These are phyloP conservation scores for Cystofilobasidium macerans DNA, from an alignment of 768 basidiomycete species.

Conservation along the genomic window DNA sequence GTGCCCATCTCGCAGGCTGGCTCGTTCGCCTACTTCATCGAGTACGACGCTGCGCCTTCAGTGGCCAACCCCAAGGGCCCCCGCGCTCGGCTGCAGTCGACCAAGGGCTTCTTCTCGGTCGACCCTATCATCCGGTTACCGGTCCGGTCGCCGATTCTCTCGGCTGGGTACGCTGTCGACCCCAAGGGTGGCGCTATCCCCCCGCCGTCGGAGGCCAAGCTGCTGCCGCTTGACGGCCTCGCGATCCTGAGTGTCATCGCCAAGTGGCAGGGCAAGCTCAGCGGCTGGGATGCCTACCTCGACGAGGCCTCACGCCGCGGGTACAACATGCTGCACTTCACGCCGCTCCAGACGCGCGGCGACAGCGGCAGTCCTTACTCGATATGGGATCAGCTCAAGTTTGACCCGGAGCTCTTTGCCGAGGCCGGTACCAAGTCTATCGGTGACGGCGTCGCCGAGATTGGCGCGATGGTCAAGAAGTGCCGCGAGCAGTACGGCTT, in stretches of 20 bases:
- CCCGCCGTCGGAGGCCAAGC: neutral
- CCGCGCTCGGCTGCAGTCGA: constrained; percentile 60
- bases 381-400: constrained; percentile 72
- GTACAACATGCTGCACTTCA: constrained; percentile 97
- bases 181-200: constrained; percentile 14
- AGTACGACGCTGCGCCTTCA: constrained; percentile 52
- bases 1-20: constrained; percentile 92
- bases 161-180: constrained; percentile 30
- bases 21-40: constrained; percentile 88
- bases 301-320: constrained; percentile 75
- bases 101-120: constrained; percentile 90
- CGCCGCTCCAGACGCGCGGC: constrained; percentile 85
- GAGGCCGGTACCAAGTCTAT: constrained; percentile 41
- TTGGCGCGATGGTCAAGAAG: constrained; percentile 55
- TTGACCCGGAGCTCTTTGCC: constrained; percentile 55
- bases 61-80: constrained; percentile 32
- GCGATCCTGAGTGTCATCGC: constrained; percentile 82
- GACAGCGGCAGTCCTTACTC: constrained; percentile 86
- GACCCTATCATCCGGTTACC: constrained; percentile 76
- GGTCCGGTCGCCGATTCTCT: constrained; percentile 62
- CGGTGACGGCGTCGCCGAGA: constrained; percentile 43
- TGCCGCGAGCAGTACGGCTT: constrained; percentile 80
- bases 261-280: constrained; percentile 91
- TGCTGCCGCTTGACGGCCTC: constrained; percentile 72
- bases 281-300: constrained; percentile 67